These are phyloP conservation scores for Ilex asprella DNA, from an alignment of 257 asterid genomes.

Conservation along the genomic window DNA sequence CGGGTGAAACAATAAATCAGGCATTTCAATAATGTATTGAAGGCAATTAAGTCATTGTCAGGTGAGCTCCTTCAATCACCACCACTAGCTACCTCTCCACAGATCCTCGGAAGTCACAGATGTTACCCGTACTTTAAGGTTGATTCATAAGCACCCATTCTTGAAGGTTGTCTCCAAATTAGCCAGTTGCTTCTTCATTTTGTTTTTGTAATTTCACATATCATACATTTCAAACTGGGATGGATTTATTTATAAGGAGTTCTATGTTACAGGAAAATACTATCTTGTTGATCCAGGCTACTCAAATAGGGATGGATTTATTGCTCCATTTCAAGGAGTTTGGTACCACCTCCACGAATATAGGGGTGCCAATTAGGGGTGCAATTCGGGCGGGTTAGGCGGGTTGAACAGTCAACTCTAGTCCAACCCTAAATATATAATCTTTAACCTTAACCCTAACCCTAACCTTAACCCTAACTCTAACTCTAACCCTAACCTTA, in stretches of 20 bases:
- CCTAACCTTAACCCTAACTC: too few species aligned
- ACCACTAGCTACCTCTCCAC: constrained; percentile 45
- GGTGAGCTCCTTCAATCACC: constrained; percentile 83
- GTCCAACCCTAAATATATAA: too few species aligned
- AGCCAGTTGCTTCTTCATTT: too few species aligned
- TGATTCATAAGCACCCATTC: constrained; percentile 1
- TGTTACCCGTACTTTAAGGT: constrained; percentile 85
- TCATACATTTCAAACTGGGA: too few species aligned
- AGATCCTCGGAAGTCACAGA: constrained; percentile 59
- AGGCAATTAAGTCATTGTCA: constrained; percentile 72
- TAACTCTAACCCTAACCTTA: too few species aligned
- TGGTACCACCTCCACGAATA: constrained; percentile 64
- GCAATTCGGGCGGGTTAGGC: too few species aligned
- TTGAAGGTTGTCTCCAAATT: constrained; percentile 37
- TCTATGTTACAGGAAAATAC: constrained; percentile 54
- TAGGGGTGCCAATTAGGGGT: too few species aligned
- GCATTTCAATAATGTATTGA: constrained; percentile 79
- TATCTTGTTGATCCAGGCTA: constrained; percentile 76
- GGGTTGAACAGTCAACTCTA: too few species aligned
- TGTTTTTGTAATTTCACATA: too few species aligned
- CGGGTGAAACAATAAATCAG: constrained; percentile 91
- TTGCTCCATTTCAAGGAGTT: constrained; percentile 77
- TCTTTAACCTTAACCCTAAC: too few species aligned
- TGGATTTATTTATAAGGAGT: too few species aligned
- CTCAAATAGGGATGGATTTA: constrained; percentile 56